These are phyloP conservation scores for Alternaria sp. DNA, from an alignment of 2,329 filamentous ascomycete genomes.

Conservation along the genomic window DNA sequence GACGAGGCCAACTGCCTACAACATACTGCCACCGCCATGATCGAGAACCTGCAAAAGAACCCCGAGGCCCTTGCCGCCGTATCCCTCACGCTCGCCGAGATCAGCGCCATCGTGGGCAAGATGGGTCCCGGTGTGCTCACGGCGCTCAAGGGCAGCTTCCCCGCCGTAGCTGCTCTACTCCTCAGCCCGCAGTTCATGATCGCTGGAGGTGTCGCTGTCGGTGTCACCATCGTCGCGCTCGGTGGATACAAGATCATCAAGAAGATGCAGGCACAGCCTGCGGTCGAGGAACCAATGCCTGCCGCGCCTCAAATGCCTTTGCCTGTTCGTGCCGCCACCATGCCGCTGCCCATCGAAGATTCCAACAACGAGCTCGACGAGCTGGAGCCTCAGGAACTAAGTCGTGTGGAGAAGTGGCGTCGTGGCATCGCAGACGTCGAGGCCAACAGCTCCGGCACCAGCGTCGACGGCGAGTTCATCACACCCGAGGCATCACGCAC, in stretches of 20 bases:
- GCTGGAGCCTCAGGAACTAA: slow-evolving; percentile 64
- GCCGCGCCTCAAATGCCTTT: slow-evolving; percentile 18
- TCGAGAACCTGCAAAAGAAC: slow-evolving; percentile 79
- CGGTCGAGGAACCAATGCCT: slow-evolving; percentile 33
- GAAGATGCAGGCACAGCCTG: slow-evolving; percentile 67
- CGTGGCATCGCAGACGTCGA: slow-evolving; percentile 68
- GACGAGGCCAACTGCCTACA: slow-evolving; percentile 90
- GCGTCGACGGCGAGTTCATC: slow-evolving; percentile 71
- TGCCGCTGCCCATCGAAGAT: slow-evolving; percentile 13
- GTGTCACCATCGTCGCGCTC: slow-evolving; percentile 94
- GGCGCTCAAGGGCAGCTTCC: slow-evolving; percentile 80
- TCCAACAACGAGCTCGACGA: slow-evolving; percentile 59
- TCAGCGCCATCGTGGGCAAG: slow-evolving; percentile 81
- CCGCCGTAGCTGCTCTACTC: slow-evolving; percentile 84
- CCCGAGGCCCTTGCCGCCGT: slow-evolving; percentile 94
- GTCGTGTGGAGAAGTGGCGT: slow-evolving; percentile 68
- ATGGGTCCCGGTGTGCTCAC: slow-evolving; percentile 82
- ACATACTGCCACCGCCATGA: slow-evolving; percentile 82
- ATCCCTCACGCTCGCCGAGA: slow-evolving; percentile 88
- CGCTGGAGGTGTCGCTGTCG: slow-evolving; percentile 85
- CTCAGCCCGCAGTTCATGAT: slow-evolving; percentile 94
- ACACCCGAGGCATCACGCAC: slow-evolving; percentile 63
- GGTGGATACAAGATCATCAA: slow-evolving; percentile 98
- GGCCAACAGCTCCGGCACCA: slow-evolving; percentile 63
- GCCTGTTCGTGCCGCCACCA: slow-evolving; percentile 20